Conservation (phyloP, 2,329 filamentous ascomycete genomes). For the Paracorniculantispora psalliotae region DNA sequence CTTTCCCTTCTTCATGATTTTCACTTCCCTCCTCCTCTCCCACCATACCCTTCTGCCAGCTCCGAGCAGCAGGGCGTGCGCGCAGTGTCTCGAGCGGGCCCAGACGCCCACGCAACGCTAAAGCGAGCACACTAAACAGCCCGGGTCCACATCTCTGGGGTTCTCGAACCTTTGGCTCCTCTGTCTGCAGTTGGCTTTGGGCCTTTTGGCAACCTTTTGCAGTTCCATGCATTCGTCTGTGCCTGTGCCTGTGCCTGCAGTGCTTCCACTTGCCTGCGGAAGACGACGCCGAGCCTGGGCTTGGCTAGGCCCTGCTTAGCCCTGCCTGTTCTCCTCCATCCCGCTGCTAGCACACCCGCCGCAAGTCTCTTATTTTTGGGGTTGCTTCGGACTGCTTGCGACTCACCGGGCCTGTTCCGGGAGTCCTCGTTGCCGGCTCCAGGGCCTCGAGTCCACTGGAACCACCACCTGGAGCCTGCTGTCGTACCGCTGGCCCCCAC, state of each 20-base stretch:
- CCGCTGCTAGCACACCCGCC: background rate
- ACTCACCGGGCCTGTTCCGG: background rate
- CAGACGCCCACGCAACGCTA: slow-evolving; percentile 7
- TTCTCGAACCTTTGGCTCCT: slow-evolving; percentile 12
- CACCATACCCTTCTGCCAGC: background rate
- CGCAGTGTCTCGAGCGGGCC: background rate
- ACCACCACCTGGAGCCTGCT: background rate
- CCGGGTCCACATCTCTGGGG: slow-evolving; percentile 11
- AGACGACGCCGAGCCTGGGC: too few relatives aligned
- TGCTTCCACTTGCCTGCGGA: background rate
- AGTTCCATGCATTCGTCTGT: too few relatives aligned
- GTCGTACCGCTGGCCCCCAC: slow-evolving; percentile 11
- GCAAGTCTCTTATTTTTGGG: background rate
- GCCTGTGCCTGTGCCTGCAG: background rate
- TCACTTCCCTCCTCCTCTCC: background rate
- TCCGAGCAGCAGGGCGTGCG: background rate
- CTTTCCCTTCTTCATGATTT: background rate
- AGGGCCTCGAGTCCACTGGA: background rate
- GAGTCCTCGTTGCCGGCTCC: background rate
- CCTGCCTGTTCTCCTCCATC: background rate
- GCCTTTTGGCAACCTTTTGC: too few relatives aligned
- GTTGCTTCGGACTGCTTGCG: background rate
- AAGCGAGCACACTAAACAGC: slow-evolving; percentile 4
- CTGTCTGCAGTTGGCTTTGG: background rate
- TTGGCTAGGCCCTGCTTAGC: background rate